phyloP scores from a whole-genome alignment of 2,329 filamentous ascomycete species.

The Fusarium sp. region DNA sequence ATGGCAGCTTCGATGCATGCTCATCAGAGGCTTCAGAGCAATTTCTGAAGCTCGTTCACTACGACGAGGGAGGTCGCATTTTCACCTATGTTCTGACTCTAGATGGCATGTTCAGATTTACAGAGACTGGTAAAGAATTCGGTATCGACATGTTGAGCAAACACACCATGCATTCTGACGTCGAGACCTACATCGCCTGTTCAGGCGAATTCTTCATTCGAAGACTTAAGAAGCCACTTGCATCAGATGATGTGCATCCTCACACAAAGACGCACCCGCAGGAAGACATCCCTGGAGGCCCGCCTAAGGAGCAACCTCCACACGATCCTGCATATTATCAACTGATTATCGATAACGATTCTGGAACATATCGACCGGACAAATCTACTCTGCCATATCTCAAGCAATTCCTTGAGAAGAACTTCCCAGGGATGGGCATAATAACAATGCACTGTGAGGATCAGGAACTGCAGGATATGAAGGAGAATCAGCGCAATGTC shows the following conservation, averaged over 20 bases:
- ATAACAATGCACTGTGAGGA: constrained; percentile 83
- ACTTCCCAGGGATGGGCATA: constrained; percentile 83
- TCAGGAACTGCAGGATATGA: constrained; percentile 78
- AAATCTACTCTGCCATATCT: constrained; percentile 79
- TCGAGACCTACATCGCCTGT: constrained; percentile 90
- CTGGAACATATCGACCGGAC: constrained; percentile 91
- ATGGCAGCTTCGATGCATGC: constrained; percentile 75
- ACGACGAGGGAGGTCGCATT: constrained; percentile 84
- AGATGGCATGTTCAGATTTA: constrained; percentile 89
- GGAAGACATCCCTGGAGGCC: constrained; percentile 60
- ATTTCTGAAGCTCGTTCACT: constrained; percentile 88
- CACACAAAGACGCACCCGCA: constrained; percentile 64
- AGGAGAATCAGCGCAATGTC: constrained; percentile 77
- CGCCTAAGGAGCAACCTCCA: constrained; percentile 59
- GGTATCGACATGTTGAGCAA: constrained; percentile 94
- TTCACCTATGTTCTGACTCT: constrained; percentile 94
- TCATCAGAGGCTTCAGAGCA: constrained; percentile 78
- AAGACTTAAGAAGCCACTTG: constrained; percentile 66
- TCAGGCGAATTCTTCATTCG: constrained; percentile 94
- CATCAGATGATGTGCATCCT: constrained; percentile 58
- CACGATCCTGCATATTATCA: constrained; percentile 75
- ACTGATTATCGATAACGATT: constrained; percentile 94
- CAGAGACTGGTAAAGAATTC: constrained; percentile 95
- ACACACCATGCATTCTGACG: constrained; percentile 97
- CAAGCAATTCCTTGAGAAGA: constrained; percentile 75